Evolutionary conservation across 2,329 filamentous ascomycete genomes (phyloP), one percentile per base, ranked within the genome.

Genomic region (Trichoderma asperellum): DNA sequence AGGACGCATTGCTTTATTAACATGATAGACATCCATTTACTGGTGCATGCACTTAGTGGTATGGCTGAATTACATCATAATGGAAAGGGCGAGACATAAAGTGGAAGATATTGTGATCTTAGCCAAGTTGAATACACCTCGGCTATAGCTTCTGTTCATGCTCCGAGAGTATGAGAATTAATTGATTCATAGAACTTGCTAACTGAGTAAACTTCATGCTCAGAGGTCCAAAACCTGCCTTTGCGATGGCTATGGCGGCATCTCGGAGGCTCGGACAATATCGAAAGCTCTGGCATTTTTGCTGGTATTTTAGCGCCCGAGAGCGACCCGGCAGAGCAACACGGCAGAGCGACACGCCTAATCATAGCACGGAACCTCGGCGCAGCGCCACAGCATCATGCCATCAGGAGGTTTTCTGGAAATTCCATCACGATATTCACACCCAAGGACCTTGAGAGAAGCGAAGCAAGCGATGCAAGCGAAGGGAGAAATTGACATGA

Each of bases 41-140:
- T 24, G 3, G 24, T 24, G 24, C 3, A 24, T 24, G 24, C 24
- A 24, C 24, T 24, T 24, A 24, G 3, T 24, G 24, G 24, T 24
- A 24, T 24, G 24, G 24, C 24, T 24, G 24, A 24, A 24, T 24
- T 24, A 24, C 24, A 24, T 24, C 24, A 24, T 24, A 3, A 10
- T 18, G 40, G 2, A 43, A n/a, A 43, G 1, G 18, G 18, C 18
- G 40, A 43, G 40, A 43, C 18, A 18, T 6, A 6, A 18, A 43
- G 8, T 1, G 3, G 2, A n/a, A 8, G 5, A 1, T 0, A 8
- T 43, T 1, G 1, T n/a, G 6, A 43, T n/a, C 18, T n/a, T 14
- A 43, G 6, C 16, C 1, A 43, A 43, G 6, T 5, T 43, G 40
- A 8, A 43, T n/a, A 14, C 8, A n/a, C 2, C 40, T n/a, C 7